Base-by-base conservation (phyloP, 1,139 yeast genomes). In the Hyphopichia burtonii region DNA sequence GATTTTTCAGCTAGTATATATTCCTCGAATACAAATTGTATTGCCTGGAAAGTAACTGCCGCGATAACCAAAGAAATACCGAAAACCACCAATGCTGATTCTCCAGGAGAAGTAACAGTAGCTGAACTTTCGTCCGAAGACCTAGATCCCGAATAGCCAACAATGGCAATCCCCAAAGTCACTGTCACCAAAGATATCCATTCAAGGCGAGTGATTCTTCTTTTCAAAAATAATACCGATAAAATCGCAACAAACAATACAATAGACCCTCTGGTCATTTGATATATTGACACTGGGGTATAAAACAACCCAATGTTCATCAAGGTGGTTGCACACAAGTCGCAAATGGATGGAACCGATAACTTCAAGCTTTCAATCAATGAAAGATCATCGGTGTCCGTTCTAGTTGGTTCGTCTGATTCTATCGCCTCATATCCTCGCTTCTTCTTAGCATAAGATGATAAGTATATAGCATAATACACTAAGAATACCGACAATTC, bases 211-310 rank as follows among this genome's bases (percentile, higher is more conserved):
- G 82, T 67, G 40, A 86, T 80, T 19, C 59, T 66, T 40, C 80
- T 73, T 42, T 76, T 71, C 51, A 87, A 72, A 53, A 85, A 85
- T 0, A 83, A 31, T 16, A 84, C 83, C 15, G 90, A 82, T 54
- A 86, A 74, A 16, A 82, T 61, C 2, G 91, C 96, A 27, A 86
- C 95, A 65, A 85, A 86, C 36, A 87, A 65, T 35, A 86, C 89
- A 38, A 86, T 68, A 0, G 91, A 78, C 4, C 96, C 95, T 49
- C 95, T 71, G 12, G 86, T 82, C 95, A 87, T 87, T 59, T 87
- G 96, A 61, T 85, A 87, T 37, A 86, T 76, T 1, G 91, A 83
- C n/a, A 86, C 95, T 0, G 95, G 94, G 1, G 83, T 82, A 57
- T 82, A 80, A 14, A 86, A 61, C 48, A 87, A 70, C 1, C 94